These are phyloP conservation scores for Tricholoma furcatifolium DNA, from an alignment of 768 basidiomycete genomes.

Conservation along the genomic window DNA sequence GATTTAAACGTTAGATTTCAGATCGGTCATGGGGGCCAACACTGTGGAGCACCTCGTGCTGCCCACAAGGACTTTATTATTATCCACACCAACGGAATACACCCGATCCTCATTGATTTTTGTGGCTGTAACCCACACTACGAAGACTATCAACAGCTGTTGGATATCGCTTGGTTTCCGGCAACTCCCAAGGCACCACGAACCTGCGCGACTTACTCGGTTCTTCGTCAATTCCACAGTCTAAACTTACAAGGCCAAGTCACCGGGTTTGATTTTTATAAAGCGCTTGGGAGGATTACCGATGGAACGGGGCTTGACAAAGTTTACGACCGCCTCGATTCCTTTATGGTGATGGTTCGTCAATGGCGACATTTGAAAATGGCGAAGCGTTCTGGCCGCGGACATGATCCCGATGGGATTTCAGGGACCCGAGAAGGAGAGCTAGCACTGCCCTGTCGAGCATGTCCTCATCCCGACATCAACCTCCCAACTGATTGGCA, in stretches of 20 bases:
- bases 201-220: constrained; percentile 16
- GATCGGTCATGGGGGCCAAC: constrained; percentile 18
- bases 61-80: constrained; percentile 19
- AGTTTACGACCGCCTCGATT: no score
- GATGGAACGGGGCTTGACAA: no score
- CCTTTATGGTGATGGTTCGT: no score
- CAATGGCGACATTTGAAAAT: no score
- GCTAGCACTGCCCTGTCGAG: no score
- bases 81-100: constrained; percentile 20
- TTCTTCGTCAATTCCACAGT: constrained; percentile 19
- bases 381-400: no score
- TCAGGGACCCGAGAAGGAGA: no score
- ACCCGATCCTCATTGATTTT: constrained; percentile 16
- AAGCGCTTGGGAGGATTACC: no score
- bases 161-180: constrained; percentile 21
- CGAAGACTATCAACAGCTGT: constrained; percentile 9
- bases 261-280: constrained; percentile 20
- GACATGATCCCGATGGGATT: no score
- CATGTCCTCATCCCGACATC: no score
- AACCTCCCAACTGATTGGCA: no score
- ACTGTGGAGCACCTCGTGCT: constrained; percentile 7
- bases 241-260: constrained; percentile 16
- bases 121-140: constrained; percentile 15
- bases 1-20: constrained; percentile 5
- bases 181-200: constrained; percentile 17